phyloP scores from a whole-genome alignment of 176 grass and related monocot genomes.

The Tillandsia leiboldiana region DNA sequence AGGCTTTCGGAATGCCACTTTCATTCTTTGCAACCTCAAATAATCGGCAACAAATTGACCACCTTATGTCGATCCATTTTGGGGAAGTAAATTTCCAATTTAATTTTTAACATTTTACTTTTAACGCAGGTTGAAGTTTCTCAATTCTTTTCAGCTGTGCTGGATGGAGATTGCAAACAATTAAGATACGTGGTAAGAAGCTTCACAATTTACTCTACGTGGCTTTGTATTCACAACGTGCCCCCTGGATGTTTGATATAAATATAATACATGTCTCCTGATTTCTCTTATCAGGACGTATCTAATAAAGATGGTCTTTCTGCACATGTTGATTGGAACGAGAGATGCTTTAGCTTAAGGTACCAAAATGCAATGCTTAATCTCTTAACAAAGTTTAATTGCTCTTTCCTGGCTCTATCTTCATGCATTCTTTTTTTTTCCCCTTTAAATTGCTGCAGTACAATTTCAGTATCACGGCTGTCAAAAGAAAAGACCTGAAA shows the following conservation, averaged over 20 bases:
- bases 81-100: too few relatives aligned
- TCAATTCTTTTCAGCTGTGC: slow-evolving; percentile 10
- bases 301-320: slow-evolving; percentile 25
- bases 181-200: slow-evolving; percentile 16
- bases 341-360: slow-evolving; percentile 16
- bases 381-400: too few relatives aligned
- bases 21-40: background rate
- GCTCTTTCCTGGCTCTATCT: too few relatives aligned
- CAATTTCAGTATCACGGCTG: background rate
- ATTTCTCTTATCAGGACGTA: slow-evolving; percentile 11
- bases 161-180: slow-evolving; percentile 13
- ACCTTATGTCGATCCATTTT: too few relatives aligned
- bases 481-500: slow-evolving; percentile 8
- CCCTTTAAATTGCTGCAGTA: background rate
- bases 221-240: too few relatives aligned
- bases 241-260: background rate
- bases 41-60: background rate
- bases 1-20: background rate
- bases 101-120: background rate
- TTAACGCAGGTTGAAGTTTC: slow-evolving; percentile 21
- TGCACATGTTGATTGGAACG: slow-evolving; percentile 20
- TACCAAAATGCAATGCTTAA: background rate
- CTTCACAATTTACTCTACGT: background rate
- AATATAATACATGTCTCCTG: background rate
- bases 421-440: too few relatives aligned